A percentile compares a stretch with the other conserved stretches of the same genome.
These are phyloP conservation scores for Phylloporus sp. DNA, from an alignment of 1,284 basidiomycete species.

Conservation along the genomic window DNA sequence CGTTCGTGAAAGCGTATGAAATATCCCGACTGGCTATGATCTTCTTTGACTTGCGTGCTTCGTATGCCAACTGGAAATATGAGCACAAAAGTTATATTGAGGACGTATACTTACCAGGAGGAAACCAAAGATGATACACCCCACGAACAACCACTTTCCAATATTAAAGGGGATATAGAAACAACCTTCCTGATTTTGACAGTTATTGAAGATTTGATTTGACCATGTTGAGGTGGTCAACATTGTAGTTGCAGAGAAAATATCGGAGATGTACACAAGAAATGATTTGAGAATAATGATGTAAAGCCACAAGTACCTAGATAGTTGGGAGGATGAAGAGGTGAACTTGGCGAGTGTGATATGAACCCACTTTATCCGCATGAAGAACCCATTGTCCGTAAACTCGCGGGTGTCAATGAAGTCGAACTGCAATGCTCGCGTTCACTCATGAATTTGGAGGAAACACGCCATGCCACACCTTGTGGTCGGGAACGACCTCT, in stretches of 20 bases:
- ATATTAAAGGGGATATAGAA: constrained; percentile 88
- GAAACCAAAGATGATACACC: constrained; percentile 98
- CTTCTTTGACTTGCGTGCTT: constrained; percentile 89
- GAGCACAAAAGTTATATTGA: constrained; percentile 6
- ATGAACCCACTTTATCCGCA: constrained; percentile 78
- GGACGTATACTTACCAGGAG: constrained; percentile 67
- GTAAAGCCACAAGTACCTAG: constrained; percentile 90
- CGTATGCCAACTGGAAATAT: constrained; percentile 76
- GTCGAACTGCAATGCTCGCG: constrained; percentile 74
- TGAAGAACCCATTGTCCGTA: constrained; percentile 83
- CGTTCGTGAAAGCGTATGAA: constrained; percentile 95
- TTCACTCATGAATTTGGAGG: constrained; percentile 1
- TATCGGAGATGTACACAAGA: constrained; percentile 95
- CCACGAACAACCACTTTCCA: constrained; percentile 96
- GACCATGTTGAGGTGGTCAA: constrained; percentile 92
- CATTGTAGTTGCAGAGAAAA: constrained; percentile 97
- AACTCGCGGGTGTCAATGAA: constrained; percentile 95
- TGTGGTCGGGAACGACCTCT: constrained; percentile 97
- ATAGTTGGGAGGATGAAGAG: background rate
- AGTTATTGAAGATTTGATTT: constrained; percentile 85
- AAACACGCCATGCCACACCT: constrained; percentile 55
- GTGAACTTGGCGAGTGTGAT: background rate
- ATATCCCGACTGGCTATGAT: constrained; percentile 96
- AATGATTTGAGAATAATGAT: constrained; percentile 92
- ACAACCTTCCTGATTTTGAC: constrained; percentile 64